Evolutionary conservation across 108 stramenopile genomes (phyloP), one percentile per base, ranked within the genome.

Genomic region (Skeletonema tropicum): DNA sequence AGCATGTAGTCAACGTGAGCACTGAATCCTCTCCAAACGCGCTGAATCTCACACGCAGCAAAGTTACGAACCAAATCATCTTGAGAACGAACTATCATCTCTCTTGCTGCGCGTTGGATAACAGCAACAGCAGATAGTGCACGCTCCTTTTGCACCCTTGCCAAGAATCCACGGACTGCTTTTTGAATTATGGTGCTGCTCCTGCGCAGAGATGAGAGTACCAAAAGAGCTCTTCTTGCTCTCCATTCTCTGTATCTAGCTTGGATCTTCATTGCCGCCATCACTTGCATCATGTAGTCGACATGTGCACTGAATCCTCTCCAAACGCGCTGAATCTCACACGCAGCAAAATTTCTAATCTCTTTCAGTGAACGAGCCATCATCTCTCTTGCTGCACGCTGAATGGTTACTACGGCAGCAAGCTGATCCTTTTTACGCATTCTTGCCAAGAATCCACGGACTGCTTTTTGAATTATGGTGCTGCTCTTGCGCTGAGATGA

Each of bases 21-120:
- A n/a, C 35, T 48, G 52, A 85, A 86, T 9, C 92, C 89, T 57
- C 92, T 76, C 90, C 90, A 94, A 13, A 82, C 48, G 30, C 90
- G 66, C 67, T 94, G 92, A 39, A 94, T 89, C 72, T 88, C 82
- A 5, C 67, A 69, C 6, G 92, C 89, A 10, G 92, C 92, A 69
- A 84, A 77, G 11, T 82, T 60, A 30, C 71, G 12, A 13, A 80
- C 30, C 8, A 23, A 21, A 10, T 70, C 61, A 10, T 77, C 10
- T n/a, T 85, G 60, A 29, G 13, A 9, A 26, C 57, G 69, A 71
- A 21, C 0, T 11, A 76, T 61, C 67, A 57, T 57, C 7, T 32
- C 17, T 69, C 73, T 68, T 12, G 29, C 52, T 5, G 52, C 52
- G 23, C 21, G 52, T 9, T 55, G 52, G 52, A 55, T 55, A 55